phyloP scores from a whole-genome alignment of 768 basidiomycete species.

The Rhizopogon vinicolor region DNA sequence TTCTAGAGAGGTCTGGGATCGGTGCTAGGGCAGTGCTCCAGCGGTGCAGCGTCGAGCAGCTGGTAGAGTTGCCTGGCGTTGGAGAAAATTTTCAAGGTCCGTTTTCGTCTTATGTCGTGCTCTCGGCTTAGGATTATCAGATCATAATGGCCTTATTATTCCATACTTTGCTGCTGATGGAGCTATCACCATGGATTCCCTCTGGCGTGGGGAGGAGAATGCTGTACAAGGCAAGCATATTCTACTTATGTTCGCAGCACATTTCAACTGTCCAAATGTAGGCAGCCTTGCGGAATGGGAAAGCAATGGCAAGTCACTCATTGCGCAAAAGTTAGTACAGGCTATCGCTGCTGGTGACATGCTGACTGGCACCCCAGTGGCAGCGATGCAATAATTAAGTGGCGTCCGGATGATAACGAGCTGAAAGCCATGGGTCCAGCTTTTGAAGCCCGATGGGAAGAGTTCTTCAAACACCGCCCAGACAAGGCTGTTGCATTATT shows the following conservation, averaged over 20 bases:
- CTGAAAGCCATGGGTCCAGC: conserved; percentile 39
- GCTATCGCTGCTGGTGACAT: neutral
- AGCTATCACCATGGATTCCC: conserved; percentile 42
- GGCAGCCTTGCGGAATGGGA: conserved; percentile 29
- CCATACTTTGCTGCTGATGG: conserved; percentile 38
- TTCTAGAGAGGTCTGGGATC: conserved; percentile 65
- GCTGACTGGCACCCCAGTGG: conserved; percentile 31
- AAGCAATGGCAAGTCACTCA: conserved; percentile 37
- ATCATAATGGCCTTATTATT: conserved; percentile 24
- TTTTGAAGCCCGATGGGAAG: conserved; percentile 47
- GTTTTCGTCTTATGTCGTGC: neutral
- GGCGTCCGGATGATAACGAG: conserved; percentile 48
- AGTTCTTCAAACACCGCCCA: conserved; percentile 41
- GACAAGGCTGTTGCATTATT: conserved; percentile 55
- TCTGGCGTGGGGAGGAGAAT: conserved; percentile 35
- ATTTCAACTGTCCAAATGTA: conserved; percentile 4
- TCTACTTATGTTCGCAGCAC: conserved; percentile 1
- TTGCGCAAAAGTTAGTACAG: conserved; percentile 48
- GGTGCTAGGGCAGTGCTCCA: conserved; percentile 48
- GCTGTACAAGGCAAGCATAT: conserved; percentile 34
- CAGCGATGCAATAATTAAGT: conserved; percentile 48
- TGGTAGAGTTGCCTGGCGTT: conserved; percentile 71
- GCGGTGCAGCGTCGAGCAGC: conserved; percentile 37
- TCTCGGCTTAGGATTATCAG: neutral
- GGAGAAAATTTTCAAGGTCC: conserved; percentile 63